Conservation (phyloP, 345 rosid genomes). For the Conringia planisiliqua region DNA sequence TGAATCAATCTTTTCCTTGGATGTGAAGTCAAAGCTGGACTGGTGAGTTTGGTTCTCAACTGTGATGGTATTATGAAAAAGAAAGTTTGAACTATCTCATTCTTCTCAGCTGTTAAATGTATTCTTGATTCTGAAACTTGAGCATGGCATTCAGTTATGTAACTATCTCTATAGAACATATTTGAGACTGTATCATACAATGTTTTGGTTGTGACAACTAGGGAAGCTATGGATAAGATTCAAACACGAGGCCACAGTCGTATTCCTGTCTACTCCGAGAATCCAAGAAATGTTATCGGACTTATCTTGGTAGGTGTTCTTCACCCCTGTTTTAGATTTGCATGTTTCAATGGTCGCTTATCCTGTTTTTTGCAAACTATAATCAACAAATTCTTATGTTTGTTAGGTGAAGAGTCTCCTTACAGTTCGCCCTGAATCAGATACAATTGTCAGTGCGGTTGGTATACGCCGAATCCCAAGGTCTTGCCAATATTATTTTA, state of each 20-base stretch:
- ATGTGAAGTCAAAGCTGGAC: slow-evolving; percentile 91
- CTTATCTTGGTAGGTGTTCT: slow-evolving; percentile 74
- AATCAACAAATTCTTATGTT: slow-evolving; percentile 5
- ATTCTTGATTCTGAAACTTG: not conserved
- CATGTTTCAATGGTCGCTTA: slow-evolving; percentile 6
- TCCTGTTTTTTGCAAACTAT: not conserved
- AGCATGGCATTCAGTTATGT: not conserved
- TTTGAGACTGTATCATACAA: not conserved
- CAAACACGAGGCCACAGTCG: slow-evolving; percentile 97
- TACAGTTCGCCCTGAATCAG: slow-evolving; percentile 94
- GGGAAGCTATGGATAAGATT: slow-evolving; percentile 93
- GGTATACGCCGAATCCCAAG: slow-evolving; percentile 91
- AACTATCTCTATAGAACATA: not conserved
- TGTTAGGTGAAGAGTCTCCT: slow-evolving; percentile 90
- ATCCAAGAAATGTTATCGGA: slow-evolving; percentile 81
- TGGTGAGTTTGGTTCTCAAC: slow-evolving; percentile 46
- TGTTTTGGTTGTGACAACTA: slow-evolving; percentile 24
- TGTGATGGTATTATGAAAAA: not conserved
- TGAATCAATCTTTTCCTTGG: slow-evolving; percentile 93
- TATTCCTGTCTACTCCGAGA: slow-evolving; percentile 87
- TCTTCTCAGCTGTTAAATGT: not conserved
- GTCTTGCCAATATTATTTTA: slow-evolving; percentile 30
- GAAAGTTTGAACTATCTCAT: not conserved
- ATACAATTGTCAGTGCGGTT: slow-evolving; percentile 87
- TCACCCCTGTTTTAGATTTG: not conserved